Conservation (phyloP, 768 basidiomycete genomes). For the Cantharellus cinnabarinus region DNA sequence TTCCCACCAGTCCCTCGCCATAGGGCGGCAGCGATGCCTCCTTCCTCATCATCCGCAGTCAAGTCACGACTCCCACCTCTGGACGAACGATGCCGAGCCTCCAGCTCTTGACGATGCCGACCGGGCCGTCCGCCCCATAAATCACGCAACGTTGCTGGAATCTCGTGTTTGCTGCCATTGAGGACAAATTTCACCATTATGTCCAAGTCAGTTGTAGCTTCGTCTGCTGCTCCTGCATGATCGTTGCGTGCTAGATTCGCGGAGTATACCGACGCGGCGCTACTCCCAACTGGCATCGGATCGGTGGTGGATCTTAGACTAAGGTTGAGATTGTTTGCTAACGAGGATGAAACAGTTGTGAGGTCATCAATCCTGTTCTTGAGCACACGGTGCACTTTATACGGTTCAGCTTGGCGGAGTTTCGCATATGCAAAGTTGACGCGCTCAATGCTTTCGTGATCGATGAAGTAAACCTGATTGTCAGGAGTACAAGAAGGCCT, state of each 20-base stretch:
- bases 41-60: not conserved
- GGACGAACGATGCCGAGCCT: slow-evolving; percentile 8
- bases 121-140: slow-evolving; percentile 19
- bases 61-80: slow-evolving; percentile 12
- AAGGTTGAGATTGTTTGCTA: slow-evolving; percentile 8
- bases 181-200: slow-evolving; percentile 29
- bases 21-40: not conserved
- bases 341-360: slow-evolving; percentile 20
- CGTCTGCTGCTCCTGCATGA: slow-evolving; percentile 14
- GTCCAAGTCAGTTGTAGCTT: slow-evolving; percentile 31
- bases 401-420: slow-evolving; percentile 27
- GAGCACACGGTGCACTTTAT: slow-evolving; percentile 41
- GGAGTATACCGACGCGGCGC: not conserved
- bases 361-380: slow-evolving; percentile 39
- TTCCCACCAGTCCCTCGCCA: not conserved
- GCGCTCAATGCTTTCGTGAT: slow-evolving; percentile 20
- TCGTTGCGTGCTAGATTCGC: slow-evolving; percentile 2
- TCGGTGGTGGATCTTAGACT: slow-evolving; percentile 1
- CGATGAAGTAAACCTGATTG: not conserved
- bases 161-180: slow-evolving; percentile 7
- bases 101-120: slow-evolving; percentile 13
- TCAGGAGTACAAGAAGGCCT: slow-evolving; percentile 23
- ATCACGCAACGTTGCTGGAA: slow-evolving; percentile 11
- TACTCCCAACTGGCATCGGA: not conserved
- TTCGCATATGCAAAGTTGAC: slow-evolving; percentile 30